Conservation (phyloP, 2,329 filamentous ascomycete genomes). For the Dothistroma septosporum region DNA sequence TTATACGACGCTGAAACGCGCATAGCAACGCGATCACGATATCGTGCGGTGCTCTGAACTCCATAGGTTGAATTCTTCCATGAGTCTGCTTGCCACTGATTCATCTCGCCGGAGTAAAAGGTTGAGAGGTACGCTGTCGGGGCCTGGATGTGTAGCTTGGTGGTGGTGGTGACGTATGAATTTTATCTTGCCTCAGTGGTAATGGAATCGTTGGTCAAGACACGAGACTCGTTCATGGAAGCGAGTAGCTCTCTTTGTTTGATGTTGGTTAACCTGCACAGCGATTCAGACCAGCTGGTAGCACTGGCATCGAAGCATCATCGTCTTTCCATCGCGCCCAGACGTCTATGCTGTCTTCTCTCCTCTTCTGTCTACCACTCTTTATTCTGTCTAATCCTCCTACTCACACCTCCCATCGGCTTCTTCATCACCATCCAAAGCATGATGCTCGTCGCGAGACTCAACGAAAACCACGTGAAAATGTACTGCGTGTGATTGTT, state of each 20-base stretch:
- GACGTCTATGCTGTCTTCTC: background rate
- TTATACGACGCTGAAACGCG: background rate
- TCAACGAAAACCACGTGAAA: slow-evolving; percentile 91
- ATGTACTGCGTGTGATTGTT: slow-evolving; percentile 99
- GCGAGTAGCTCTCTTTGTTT: too few relatives aligned
- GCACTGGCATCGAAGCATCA: background rate
- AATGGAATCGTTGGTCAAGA: too few relatives aligned
- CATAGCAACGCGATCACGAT: background rate
- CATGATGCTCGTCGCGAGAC: slow-evolving; percentile 83
- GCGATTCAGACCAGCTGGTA: background rate
- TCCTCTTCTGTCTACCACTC: slow-evolving; percentile 15
- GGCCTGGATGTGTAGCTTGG: background rate
- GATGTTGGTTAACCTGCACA: too few relatives aligned
- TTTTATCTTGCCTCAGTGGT: background rate
- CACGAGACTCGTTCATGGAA: too few relatives aligned
- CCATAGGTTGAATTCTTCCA: background rate
- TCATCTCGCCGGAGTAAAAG: background rate
- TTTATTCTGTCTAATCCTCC: slow-evolving; percentile 22
- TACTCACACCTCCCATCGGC: slow-evolving; percentile 50
- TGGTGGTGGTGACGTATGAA: background rate
- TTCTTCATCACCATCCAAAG: slow-evolving; percentile 92
- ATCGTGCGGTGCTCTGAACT: background rate
- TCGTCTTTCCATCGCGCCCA: too few relatives aligned
- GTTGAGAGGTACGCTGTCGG: background rate
- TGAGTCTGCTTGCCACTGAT: background rate